phyloP scores from a whole-genome alignment of 2,329 filamentous ascomycete genomes.

The Zarea fungicola region DNA sequence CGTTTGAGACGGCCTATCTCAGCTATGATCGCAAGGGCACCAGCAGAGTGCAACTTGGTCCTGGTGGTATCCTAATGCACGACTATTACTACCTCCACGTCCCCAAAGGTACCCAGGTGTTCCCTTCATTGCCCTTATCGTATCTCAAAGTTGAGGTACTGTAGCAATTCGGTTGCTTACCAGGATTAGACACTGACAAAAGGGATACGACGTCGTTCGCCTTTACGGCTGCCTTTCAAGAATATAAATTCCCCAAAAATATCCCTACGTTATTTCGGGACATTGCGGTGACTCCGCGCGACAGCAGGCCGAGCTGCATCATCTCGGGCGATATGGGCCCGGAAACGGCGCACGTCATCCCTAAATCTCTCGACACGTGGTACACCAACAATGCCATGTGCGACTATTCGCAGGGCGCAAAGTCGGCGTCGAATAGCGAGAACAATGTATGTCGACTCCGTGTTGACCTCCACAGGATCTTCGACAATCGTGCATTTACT shows the following conservation, averaged over 20 bases:
- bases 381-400: background rate
- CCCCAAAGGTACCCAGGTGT: too few species aligned
- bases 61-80: background rate
- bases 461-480: conserved; percentile 4
- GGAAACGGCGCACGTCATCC: conserved; percentile 4
- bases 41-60: background rate
- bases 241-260: conserved; percentile 8
- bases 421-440: background rate
- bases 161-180: too few species aligned
- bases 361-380: background rate
- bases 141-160: too few species aligned
- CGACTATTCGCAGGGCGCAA: background rate
- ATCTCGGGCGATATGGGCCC: background rate
- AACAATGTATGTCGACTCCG: background rate
- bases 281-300: background rate
- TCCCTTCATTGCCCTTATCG: too few species aligned
- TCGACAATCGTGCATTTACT: conserved; percentile 4
- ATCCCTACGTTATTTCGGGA: background rate
- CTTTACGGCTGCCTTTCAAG: conserved; percentile 6
- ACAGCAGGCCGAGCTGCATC: background rate
- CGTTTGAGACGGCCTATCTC: conserved; percentile 8
- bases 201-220: background rate
- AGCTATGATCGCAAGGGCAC: conserved; percentile 8
- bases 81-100: conserved; percentile 10
- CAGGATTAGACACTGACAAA: too few species aligned